Percentiles rank a stretch among this genome's conserved stretches.
Conservation (phyloP, 805 yeast species). For the Myxozyma monticola region DNA sequence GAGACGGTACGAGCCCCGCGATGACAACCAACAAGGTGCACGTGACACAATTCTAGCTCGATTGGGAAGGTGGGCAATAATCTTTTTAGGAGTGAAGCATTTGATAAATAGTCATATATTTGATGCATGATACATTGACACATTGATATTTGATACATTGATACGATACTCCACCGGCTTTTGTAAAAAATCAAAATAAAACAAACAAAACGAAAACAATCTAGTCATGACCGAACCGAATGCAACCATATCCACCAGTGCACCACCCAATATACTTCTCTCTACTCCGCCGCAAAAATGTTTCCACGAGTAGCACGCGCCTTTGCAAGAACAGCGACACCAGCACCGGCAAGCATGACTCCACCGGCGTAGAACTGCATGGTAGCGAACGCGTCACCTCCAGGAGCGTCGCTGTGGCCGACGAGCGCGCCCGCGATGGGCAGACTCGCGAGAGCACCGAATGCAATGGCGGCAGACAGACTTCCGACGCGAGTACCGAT, state of each 20-base stretch:
- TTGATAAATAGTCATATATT: too few relatives aligned
- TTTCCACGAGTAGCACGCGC: slow-evolving; percentile 21
- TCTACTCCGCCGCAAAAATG: slow-evolving; percentile 15
- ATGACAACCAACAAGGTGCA: too few relatives aligned
- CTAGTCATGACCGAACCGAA: not conserved
- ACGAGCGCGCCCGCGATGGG: slow-evolving; percentile 38
- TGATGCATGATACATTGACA: too few relatives aligned
- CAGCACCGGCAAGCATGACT: slow-evolving; percentile 27
- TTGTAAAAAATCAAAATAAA: not conserved
- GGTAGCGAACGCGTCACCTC: slow-evolving; percentile 16
- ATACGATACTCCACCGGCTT: too few relatives aligned
- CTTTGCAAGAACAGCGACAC: slow-evolving; percentile 25
- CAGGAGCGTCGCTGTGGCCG: slow-evolving; percentile 8
- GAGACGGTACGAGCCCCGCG: too few relatives aligned
- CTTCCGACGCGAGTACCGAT: slow-evolving; percentile 55
- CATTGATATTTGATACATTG: too few relatives aligned
- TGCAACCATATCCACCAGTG: not conserved
- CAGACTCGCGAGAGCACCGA: slow-evolving; percentile 42
- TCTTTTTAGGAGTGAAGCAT: too few relatives aligned
- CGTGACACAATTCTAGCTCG: too few relatives aligned
- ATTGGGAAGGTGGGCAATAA: too few relatives aligned
- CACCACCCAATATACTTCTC: too few relatives aligned
- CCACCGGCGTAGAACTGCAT: slow-evolving; percentile 33
- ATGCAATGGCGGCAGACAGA: slow-evolving; percentile 57
- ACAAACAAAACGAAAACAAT: not conserved